Base-by-base conservation (phyloP, 371 early-diverging fungal species). In the Blakeslea trispora region DNA sequence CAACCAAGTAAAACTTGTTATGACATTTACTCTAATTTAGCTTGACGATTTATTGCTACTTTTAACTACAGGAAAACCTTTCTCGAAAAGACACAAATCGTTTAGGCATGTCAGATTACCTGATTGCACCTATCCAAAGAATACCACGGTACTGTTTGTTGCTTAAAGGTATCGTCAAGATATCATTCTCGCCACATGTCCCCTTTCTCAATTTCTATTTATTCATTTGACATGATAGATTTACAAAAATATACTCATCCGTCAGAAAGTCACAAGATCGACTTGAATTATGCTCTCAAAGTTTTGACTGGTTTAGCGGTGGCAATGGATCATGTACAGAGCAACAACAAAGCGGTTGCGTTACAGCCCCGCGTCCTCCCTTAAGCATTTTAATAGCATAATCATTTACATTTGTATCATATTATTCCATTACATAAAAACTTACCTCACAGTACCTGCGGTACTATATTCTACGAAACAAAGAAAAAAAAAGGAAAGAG, bases 141-240 rank as follows among this genome's bases (percentile, higher is more conserved):
- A 69, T 72, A 32, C 72, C 78, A 14, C 70, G 78, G 19, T 77
- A 74, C 40, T 72, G 74, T 53, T 53, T 77, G 34, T 39, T 77
- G 35, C 56, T 77, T 21, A 72, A 77, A 71, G 78, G 78, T 77
- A 68, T n/a, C n/a, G n/a, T n/a, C n/a, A n/a, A n/a, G n/a, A n/a
- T n/a, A 43, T 3, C 15, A 22, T 15, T 14, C n/a, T 34, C 8
- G 35, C 35, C 17, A 28, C 24, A 17, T 18, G 2, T 40, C 4
- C 7, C 37, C 8, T 41, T 24, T 45, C 10, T 10, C 3, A n/a
- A 14, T 17, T 5, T 23, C n/a, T n/a, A n/a, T n/a, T n/a, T n/a
- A n/a, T 15, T 28, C 19, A 23, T 7, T 23, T 15, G 28, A 0
- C 24, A 22, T 28, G 21, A 40, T 57, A 75, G 75, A 72, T 61